A percentile compares a stretch with the other conserved stretches of the same genome.
phyloP scores from a whole-genome alignment of 2,329 filamentous ascomycete species.

The Calonectria honghensis region DNA sequence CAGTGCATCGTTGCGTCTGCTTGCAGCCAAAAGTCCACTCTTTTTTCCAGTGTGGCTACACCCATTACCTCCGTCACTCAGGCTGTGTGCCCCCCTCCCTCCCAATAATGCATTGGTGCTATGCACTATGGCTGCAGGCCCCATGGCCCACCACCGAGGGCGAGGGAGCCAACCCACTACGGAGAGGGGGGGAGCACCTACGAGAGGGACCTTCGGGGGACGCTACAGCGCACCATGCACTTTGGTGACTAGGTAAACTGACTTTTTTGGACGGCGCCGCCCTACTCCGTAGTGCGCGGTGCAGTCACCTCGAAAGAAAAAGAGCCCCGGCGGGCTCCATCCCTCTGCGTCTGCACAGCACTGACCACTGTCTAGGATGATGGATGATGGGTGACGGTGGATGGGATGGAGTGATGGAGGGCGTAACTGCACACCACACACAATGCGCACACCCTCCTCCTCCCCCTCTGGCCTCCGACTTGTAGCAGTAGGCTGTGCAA shows the following conservation, averaged over 20 bases:
- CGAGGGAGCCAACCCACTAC: constrained; percentile 41
- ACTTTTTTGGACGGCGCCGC: constrained; percentile 26
- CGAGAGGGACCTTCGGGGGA: constrained; percentile 5
- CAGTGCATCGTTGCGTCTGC: constrained; percentile 36
- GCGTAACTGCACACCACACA: constrained; percentile 11
- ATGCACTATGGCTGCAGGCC: constrained; percentile 42
- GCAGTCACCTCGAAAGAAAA: constrained; percentile 25
- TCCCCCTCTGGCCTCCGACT: constrained; percentile 18
- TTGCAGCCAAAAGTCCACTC: constrained; percentile 34
- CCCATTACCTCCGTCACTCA: constrained; percentile 41
- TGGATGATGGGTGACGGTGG: constrained; percentile 25
- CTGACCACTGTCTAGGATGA: constrained; percentile 30
- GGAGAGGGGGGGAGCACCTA: constrained; percentile 1
- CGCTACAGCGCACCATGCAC: constrained; percentile 26
- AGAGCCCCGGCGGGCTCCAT: constrained; percentile 34
- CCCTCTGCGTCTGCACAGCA: constrained; percentile 37
- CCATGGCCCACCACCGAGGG: constrained; percentile 51
- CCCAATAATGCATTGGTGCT: constrained; percentile 44
- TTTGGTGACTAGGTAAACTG: constrained; percentile 25
- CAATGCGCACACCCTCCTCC: constrained; percentile 10
- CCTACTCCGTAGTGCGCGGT: constrained; percentile 21
- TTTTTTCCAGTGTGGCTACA: constrained; percentile 28
- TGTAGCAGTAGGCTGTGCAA: constrained; percentile 38
- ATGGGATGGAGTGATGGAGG: background rate
- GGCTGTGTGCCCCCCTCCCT: constrained; percentile 38